Evolutionary conservation across 108 stramenopile genomes (phyloP), one percentile per base, ranked within the genome.

Genomic region (Nitzschia palea): DNA sequence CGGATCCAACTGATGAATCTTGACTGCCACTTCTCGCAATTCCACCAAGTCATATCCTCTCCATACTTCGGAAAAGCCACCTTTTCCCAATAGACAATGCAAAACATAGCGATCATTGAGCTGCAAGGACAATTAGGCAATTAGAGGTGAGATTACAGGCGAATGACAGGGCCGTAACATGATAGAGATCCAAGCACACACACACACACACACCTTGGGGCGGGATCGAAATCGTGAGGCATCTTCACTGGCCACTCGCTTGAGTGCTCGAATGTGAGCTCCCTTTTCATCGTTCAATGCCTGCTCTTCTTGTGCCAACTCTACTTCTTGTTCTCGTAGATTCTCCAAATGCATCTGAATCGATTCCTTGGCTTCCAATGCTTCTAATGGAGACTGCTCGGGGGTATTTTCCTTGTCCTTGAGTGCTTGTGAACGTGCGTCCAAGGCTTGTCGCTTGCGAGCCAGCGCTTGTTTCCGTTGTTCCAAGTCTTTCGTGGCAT

Each of bases 61-160:
- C 99, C 99, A 99, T 2, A 99, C 99, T 82, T 99, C 99, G 27
- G 89, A 91, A 81, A 99, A 99, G 37, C 99, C 99, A 15, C 99
- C 99, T 76, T 94, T 93, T 27, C 99, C 99, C 23, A 99, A 67
- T 17, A 97, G 80, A 32, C 83, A 80, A 54, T 91, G 74, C 37
- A 97, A 81, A 1, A 98, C 75, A 72, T 99, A 99, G 34, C 96
- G 91, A 54, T 89, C 90, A 72, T 97, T 60, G 26, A 97, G 79
- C 84, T 89, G 56, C 2, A 53, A 50, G 18, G 3, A 47, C 42
- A 35, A 1, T 34, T 3, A 52, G 20, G 45, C 65, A 37, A 35
- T 8, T 30, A 31, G 3, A 23, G 47, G 25, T 43, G 42, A 67
- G 33, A 55, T 17, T 29, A 51, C 15, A 32, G 48, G 32, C 50